phyloP scores from a whole-genome alignment of 495 filamentous ascomycete genomes.

The Aspergillus panamensis region DNA sequence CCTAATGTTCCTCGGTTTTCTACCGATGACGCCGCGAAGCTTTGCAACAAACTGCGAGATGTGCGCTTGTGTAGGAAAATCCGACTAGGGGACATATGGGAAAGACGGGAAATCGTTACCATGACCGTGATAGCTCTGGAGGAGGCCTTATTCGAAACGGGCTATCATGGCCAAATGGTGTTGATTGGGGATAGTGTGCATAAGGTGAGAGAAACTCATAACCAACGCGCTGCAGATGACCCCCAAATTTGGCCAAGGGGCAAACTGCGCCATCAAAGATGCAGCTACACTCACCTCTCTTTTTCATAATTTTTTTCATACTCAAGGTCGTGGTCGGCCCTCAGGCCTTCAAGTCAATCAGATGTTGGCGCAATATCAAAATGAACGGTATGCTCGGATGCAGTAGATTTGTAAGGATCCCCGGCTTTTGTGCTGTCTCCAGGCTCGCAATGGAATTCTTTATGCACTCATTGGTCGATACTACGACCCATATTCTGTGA shows the following conservation, averaged over 20 bases:
- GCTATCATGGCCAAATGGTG: slow-evolving; percentile 23
- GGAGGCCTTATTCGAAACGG: slow-evolving; percentile 24
- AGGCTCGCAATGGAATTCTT: slow-evolving; percentile 17
- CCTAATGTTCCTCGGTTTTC: slow-evolving; percentile 12
- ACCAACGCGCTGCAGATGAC: slow-evolving; percentile 22
- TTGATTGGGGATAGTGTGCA: slow-evolving; percentile 29
- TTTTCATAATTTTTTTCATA: slow-evolving; percentile 3
- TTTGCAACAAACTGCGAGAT: slow-evolving; percentile 8
- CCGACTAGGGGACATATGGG: slow-evolving; percentile 22
- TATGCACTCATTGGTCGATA: slow-evolving; percentile 18
- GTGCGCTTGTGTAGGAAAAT: slow-evolving; percentile 17
- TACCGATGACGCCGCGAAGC: slow-evolving; percentile 10
- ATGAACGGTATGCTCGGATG: slow-evolving; percentile 11
- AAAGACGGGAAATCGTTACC: slow-evolving; percentile 14
- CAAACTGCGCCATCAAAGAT: slow-evolving; percentile 30
- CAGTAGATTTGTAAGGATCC: slow-evolving; percentile 15
- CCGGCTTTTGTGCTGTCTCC: slow-evolving; percentile 13
- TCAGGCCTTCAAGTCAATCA: slow-evolving; percentile 1
- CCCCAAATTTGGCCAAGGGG: slow-evolving; percentile 31
- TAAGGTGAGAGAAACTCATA: slow-evolving; percentile 21
- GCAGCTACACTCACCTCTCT: slow-evolving; percentile 22
- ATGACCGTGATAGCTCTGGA: slow-evolving; percentile 30
- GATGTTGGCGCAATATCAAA: slow-evolving; percentile 9
- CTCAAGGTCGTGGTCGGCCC: neutral
- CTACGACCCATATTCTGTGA: slow-evolving; percentile 10